Evolutionary conservation across 2,329 filamentous ascomycete species (phyloP).

Genomic region (Arthrobotrys iridis): DNA sequence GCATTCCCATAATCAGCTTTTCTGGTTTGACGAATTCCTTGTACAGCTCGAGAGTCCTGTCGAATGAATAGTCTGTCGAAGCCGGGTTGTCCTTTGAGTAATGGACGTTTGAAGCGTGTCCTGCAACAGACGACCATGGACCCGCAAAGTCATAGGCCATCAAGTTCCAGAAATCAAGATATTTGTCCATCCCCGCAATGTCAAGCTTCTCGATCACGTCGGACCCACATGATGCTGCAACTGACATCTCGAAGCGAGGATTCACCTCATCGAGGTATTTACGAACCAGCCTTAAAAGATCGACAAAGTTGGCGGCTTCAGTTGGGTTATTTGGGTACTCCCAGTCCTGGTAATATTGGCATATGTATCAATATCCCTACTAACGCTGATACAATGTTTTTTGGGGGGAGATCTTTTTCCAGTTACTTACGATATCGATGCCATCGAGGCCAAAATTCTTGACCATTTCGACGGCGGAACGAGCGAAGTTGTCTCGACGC

Average conservation of each 20-base stretch:
- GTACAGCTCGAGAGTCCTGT: constrained; percentile 77
- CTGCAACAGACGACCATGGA: constrained; percentile 77
- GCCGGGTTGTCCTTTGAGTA: constrained; percentile 68
- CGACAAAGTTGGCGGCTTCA: constrained; percentile 71
- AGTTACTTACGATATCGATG: constrained; percentile 66
- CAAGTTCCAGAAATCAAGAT: constrained; percentile 79
- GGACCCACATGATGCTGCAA: constrained; percentile 63
- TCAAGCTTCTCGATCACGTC: constrained; percentile 72
- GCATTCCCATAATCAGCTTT: constrained; percentile 92
- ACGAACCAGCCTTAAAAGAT: constrained; percentile 69
- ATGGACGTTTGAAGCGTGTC: constrained; percentile 84
- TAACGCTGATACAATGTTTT: neutral
- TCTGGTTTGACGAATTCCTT: constrained; percentile 67
- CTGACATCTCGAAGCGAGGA: constrained; percentile 65
- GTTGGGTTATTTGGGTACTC: constrained; percentile 59
- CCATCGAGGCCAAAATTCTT: constrained; percentile 82
- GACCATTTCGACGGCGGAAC: constrained; percentile 77
- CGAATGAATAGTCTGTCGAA: constrained; percentile 81
- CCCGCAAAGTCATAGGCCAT: constrained; percentile 93
- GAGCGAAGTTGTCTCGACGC: constrained; percentile 74
- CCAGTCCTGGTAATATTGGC: constrained; percentile 38
- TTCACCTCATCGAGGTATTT: constrained; percentile 71
- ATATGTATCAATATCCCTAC: neutral
- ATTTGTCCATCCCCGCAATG: constrained; percentile 72
- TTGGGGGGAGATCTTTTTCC: neutral